These are phyloP conservation scores for Chamaenerion angustifolium DNA, from an alignment of 345 rosid genomes.

Conservation along the genomic window DNA sequence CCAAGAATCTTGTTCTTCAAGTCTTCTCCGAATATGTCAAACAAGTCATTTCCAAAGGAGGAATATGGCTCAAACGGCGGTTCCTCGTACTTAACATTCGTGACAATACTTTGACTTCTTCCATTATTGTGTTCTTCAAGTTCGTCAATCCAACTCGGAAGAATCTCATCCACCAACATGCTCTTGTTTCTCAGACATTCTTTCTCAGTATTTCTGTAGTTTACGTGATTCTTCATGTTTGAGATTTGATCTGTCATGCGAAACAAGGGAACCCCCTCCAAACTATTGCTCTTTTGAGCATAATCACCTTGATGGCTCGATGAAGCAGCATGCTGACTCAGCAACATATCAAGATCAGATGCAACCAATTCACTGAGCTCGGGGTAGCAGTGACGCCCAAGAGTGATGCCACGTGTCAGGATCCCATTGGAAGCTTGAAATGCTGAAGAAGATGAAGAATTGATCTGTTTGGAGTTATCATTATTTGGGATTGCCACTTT, in stretches of 20 bases:
- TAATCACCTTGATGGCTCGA: constrained; percentile 8
- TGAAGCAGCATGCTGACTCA: constrained; percentile 24
- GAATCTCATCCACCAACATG: constrained; percentile 17
- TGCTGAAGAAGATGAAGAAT: constrained; percentile 1
- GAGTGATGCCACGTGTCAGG: no score
- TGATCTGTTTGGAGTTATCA: constrained; percentile 13
- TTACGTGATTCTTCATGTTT: no score
- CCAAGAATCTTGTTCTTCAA: constrained; percentile 41
- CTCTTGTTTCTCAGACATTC: constrained; percentile 6
- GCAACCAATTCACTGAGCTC: constrained; percentile 25
- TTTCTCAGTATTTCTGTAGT: no score
- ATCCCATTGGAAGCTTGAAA: no score
- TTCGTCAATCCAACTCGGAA: constrained; percentile 9
- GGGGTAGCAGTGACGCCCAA: not conserved
- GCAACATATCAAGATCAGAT: constrained; percentile 9
- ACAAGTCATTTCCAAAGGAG: constrained; percentile 54
- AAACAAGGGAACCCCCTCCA: no score
- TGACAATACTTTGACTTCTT: constrained; percentile 8
- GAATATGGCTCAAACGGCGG: constrained; percentile 17
- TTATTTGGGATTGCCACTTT: constrained; percentile 11
- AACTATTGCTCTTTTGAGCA: constrained; percentile 6
- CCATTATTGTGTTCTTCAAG: constrained; percentile 17
- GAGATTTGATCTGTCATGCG: no score
- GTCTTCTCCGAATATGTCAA: constrained; percentile 67
- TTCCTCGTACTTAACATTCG: constrained; percentile 17